Base-by-base conservation (phyloP, 352 stramenopile genomes). In the Albugo laibachii region DNA sequence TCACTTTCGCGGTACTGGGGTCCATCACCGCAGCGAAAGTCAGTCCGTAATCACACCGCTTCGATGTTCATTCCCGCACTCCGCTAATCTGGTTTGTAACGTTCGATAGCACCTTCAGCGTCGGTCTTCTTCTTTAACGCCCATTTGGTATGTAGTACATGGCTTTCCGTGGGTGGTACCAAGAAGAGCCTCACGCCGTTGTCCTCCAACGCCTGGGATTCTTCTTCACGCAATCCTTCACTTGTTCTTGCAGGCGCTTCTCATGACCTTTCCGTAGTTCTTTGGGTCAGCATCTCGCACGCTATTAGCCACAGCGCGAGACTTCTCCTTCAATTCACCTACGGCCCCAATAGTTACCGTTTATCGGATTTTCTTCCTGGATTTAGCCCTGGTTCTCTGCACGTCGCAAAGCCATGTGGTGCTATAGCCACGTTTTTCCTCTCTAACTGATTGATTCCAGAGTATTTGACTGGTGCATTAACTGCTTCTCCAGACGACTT, bases 71-170 rank as follows among this genome's bases (percentile, higher is more conserved):
- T 37, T 40, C 5, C 50, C 50, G 18, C 47, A 20, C 11, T 16
- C 45, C 4, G 52, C 50, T 11, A 55, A 11, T 13, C 50, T 34
- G 4, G 50, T 41, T 55, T 55, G 31, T 24, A 54, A 11, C 50
- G 45, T 19, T 51, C 41, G 20, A 55, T 45, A 2, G 18, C 34
- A 5, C 19, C 50, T 35, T 54, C 16, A 19, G 50, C 1, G 8
- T 39, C 2, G 10, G 2, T 41, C 18, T 55, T 55, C n/a, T 37
- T 4, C 12, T 53, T 47, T 13, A 46, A 55, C 5, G 52, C 41
- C 50, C 50, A 55, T 13, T 53, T 15, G 15, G 14, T 53, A 0
- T n/a, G 21, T 13, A 55, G 18, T 5, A 47, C 15, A 10, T 51
- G 50, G n/a, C 18, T 12, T 10, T 31, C n/a, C 14, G 24, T 31